Conservation (phyloP, 1,284 basidiomycete genomes). For the Schizophyllum amplum region DNA sequence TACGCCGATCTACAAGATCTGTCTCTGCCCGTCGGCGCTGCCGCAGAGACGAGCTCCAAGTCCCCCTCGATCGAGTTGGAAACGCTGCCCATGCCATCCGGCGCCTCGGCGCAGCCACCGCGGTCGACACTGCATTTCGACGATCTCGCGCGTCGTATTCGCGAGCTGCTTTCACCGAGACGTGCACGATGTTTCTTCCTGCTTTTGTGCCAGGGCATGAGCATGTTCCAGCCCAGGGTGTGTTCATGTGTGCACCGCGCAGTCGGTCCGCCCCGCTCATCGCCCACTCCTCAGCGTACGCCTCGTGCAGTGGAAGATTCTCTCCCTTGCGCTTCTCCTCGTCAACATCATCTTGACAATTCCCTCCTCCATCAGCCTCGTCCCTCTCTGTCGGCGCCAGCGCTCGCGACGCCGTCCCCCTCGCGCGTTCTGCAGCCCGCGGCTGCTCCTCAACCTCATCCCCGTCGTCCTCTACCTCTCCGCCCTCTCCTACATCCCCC, state of each 20-base stretch:
- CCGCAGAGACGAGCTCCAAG: too few relatives aligned
- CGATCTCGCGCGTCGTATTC: conserved; percentile 47
- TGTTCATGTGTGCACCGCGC: conserved; percentile 16
- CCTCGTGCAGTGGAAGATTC: conserved; percentile 53
- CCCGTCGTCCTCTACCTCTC: conserved; percentile 52
- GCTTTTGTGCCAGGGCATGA: conserved; percentile 55
- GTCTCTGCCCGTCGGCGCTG: conserved; percentile 18
- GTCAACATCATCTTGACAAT: conserved; percentile 49
- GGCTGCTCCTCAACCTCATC: conserved; percentile 35
- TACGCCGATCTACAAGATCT: conserved; percentile 49
- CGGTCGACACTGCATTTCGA: conserved; percentile 38
- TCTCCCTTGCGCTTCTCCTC: conserved; percentile 51
- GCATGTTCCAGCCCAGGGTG: conserved; percentile 43
- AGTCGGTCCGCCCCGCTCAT: not conserved
- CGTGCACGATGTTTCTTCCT: conserved; percentile 58
- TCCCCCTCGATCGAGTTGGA: conserved; percentile 27
- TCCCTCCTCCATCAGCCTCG: conserved; percentile 51
- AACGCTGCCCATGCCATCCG: conserved; percentile 33
- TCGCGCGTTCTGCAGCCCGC: conserved; percentile 19
- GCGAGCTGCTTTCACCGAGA: conserved; percentile 62
- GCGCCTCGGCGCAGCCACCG: conserved; percentile 16
- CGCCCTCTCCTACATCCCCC: conserved; percentile 54
- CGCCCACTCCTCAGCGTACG: conserved; percentile 36
- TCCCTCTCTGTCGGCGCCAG: conserved; percentile 35
- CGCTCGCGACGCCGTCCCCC: conserved; percentile 5